Evolutionary conservation across 192 early-diverging fungal genomes (phyloP).

Genomic region (Coemansia pectinata): DNA sequence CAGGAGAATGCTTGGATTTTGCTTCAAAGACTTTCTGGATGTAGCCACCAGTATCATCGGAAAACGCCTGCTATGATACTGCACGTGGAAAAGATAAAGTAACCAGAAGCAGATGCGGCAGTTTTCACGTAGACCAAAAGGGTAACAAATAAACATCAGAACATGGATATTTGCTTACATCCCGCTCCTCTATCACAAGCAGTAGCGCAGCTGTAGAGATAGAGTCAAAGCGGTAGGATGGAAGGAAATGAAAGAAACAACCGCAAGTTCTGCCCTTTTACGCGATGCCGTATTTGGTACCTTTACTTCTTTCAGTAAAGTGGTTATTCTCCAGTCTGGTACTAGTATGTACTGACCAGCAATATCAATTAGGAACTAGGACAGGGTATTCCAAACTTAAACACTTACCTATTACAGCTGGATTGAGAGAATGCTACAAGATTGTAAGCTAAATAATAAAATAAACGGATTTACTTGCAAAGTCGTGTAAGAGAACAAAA

Average conservation of each 20-base stretch:
- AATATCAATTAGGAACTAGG: background rate
- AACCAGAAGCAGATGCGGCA: background rate
- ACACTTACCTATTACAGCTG: background rate
- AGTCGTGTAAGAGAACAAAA: background rate
- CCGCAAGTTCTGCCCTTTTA: background rate
- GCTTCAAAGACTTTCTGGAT: background rate
- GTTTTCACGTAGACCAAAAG: background rate
- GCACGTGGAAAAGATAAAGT: background rate
- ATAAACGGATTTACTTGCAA: background rate
- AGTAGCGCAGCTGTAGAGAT: background rate
- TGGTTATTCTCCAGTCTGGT: background rate
- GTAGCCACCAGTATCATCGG: background rate
- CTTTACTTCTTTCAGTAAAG: conserved; percentile 5
- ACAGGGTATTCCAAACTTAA: background rate
- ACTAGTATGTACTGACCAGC: background rate
- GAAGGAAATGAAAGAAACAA: background rate
- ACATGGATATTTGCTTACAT: background rate
- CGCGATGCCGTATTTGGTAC: background rate
- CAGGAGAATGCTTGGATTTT: background rate
- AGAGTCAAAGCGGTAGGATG: background rate
- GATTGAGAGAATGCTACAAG: background rate
- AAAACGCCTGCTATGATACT: background rate
- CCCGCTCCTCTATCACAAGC: background rate
- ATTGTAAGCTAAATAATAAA: background rate
- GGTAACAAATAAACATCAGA: background rate